Conservation (phyloP, 2,329 filamentous ascomycete species). For the Calonectria naviculata region DNA sequence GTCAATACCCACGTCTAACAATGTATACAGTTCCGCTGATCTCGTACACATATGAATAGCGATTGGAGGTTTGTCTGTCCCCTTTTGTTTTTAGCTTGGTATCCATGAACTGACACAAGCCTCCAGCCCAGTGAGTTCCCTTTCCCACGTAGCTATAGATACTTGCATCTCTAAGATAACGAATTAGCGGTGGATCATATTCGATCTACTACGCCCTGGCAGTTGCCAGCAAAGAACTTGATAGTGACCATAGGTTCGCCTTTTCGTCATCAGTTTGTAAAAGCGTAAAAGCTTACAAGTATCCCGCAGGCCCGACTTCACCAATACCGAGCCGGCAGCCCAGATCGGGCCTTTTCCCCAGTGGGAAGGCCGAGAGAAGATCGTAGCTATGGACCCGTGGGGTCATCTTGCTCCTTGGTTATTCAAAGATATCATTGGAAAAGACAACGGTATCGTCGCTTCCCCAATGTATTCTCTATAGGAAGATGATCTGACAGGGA, state of each 20-base stretch:
- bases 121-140: constrained; percentile 47
- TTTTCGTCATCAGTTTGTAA: background rate
- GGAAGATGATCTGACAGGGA: background rate
- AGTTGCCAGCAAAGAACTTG: constrained; percentile 89
- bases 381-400: constrained; percentile 96
- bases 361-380: constrained; percentile 92
- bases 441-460: constrained; percentile 70
- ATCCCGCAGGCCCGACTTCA: constrained; percentile 64
- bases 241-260: constrained; percentile 77
- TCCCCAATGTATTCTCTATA: constrained; percentile 3
- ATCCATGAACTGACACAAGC: constrained; percentile 33
- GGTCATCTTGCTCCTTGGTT: constrained; percentile 89
- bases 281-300: constrained; percentile 11
- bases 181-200: constrained; percentile 81
- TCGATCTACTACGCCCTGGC: constrained; percentile 96
- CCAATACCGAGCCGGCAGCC: constrained; percentile 89
- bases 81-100: background rate
- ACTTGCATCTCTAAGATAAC: constrained; percentile 17
- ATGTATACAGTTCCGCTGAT: constrained; percentile 25
- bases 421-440: constrained; percentile 81
- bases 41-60: constrained; percentile 48
- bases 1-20: constrained; percentile 41
- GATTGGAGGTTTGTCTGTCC: constrained; percentile 63
- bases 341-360: constrained; percentile 89
- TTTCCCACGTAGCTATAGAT: background rate